Evolutionary conservation across 1,284 basidiomycete genomes (phyloP).

Genomic region (Ceratobasidium sp.): DNA sequence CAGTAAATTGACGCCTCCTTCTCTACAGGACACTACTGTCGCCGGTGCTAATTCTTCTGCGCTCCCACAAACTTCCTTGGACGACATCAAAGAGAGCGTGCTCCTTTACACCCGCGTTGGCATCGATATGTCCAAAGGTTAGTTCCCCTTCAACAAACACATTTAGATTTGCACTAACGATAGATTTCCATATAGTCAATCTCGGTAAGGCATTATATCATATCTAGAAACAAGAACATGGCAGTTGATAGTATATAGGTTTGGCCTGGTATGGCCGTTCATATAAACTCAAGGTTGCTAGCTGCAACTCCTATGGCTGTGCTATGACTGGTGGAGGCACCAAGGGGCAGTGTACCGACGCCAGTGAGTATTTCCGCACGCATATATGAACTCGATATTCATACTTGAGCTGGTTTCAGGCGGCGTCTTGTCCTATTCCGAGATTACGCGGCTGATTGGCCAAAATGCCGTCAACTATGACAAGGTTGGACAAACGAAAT

Average conservation of each 20-base stretch:
- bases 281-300: constrained; percentile 11
- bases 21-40: constrained; percentile 24
- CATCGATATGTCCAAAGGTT: constrained; percentile 36
- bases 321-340: constrained; percentile 35
- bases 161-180: not conserved
- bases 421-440: constrained; percentile 32
- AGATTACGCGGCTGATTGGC: constrained; percentile 32
- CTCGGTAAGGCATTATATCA: constrained; percentile 2
- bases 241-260: not conserved
- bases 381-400: not conserved
- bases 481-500: constrained; percentile 29
- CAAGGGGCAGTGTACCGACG: constrained; percentile 20
- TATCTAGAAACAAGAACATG: not conserved
- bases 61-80: constrained; percentile 25
- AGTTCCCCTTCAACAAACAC: not conserved
- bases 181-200: not conserved
- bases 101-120: constrained; percentile 27
- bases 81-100: constrained; percentile 36
- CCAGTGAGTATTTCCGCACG: constrained; percentile 6
- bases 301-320: constrained; percentile 30
- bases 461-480: constrained; percentile 29
- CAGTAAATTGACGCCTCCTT: not conserved
- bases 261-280: constrained; percentile 37
- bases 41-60: constrained; percentile 32
- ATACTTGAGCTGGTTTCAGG: not conserved